Evolutionary conservation across 2,329 filamentous ascomycete genomes (phyloP), one percentile per base, ranked within the genome.

Genomic region (Alternaria arborescens): DNA sequence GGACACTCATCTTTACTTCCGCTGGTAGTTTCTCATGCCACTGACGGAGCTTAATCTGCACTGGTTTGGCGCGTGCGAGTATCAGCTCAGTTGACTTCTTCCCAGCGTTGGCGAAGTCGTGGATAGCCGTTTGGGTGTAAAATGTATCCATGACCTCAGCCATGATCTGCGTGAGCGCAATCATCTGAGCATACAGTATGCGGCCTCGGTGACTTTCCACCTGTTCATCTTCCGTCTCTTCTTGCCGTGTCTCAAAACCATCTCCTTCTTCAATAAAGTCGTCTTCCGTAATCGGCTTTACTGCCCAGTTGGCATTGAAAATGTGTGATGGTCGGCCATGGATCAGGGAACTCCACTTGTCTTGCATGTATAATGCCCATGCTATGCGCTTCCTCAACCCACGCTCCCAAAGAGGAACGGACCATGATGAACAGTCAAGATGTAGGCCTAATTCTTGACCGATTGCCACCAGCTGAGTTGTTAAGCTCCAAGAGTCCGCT

Each of bases 321-420:
- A 89, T 88, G 67, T 96, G 93, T 5, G 92, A 95, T 1, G 93
- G 93, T 11, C 93, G 89, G 10, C 93, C 93, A 72, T 96, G 91
- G 24, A 95, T 89, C 20, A 97, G 83, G 2, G 93, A 89, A 16
- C 91, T 92, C 93, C 93, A 97, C 77, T 92, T 96, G 79, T 97
- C 94, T 79, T 97, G 93, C 90, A 96, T 94, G 76, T 95, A 97
- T 52, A 97, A 79, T 2, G 92, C 93, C 93, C 94, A 97, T 1
- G 92, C 93, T 42, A 97, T 86, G 50, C 94, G 87, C 76, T 94
- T 95, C 62, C 94, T 86, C 60, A 97, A 78, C 0, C 92, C 91
- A 69, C 91, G 90, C 77, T 97, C 93, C 93, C 93, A 97, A 0
- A 85, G 85, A 28, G 93, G 92, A 55, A 97, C 94, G 63, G 92